Evolutionary conservation across 2,329 filamentous ascomycete species (phyloP).

Genomic region (Paraconiothyrium brasiliense): DNA sequence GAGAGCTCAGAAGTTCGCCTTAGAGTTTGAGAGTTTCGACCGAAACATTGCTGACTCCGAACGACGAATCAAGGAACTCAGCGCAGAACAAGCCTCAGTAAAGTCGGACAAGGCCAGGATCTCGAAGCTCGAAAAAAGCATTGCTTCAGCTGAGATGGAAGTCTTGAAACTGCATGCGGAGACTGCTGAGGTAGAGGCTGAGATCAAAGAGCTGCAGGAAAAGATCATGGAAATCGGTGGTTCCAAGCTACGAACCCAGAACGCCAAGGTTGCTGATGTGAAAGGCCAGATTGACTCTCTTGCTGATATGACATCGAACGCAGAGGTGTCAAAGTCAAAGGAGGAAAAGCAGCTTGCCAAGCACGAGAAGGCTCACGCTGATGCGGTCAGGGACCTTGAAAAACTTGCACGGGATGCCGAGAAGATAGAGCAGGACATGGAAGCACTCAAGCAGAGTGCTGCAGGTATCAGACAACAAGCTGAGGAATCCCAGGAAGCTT

Average conservation of each 20-base stretch:
- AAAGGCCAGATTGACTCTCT: conserved; percentile 86
- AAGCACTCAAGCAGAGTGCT: conserved; percentile 78
- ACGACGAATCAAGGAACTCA: conserved; percentile 84
- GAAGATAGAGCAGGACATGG: conserved; percentile 79
- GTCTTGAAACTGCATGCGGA: conserved; percentile 82
- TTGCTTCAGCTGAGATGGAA: conserved; percentile 77
- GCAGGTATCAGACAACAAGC: conserved; percentile 76
- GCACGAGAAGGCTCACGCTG: conserved; percentile 81
- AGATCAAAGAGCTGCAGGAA: conserved; percentile 91
- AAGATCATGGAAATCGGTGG: conserved; percentile 99
- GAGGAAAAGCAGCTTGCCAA: conserved; percentile 92
- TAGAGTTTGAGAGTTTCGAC: conserved; percentile 88
- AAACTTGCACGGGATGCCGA: conserved; percentile 77
- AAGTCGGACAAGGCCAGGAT: conserved; percentile 81
- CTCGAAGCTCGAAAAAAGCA: conserved; percentile 77
- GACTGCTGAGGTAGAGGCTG: conserved; percentile 88
- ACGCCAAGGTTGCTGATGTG: conserved; percentile 83
- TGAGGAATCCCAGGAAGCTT: conserved; percentile 80
- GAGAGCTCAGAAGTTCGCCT: conserved; percentile 85
- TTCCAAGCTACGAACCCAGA: conserved; percentile 88
- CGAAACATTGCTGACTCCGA: conserved; percentile 85
- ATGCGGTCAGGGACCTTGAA: conserved; percentile 81
- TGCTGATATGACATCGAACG: conserved; percentile 82
- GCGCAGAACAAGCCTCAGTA: conserved; percentile 81
- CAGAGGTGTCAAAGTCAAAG: conserved; percentile 89